Conservation (phyloP, 345 rosid species). For the Anacardium occidentale region DNA sequence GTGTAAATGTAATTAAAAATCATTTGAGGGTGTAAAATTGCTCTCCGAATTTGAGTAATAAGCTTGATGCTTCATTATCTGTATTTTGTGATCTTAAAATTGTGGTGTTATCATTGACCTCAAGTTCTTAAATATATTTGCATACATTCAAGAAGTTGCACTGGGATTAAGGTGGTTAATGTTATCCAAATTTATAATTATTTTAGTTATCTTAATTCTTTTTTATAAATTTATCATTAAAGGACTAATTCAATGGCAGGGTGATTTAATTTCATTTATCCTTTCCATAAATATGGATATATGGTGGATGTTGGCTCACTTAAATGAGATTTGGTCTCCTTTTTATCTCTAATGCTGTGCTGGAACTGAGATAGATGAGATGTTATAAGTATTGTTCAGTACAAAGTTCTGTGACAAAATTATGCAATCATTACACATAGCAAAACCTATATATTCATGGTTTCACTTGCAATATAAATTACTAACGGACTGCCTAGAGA, state of each 20-base stretch:
- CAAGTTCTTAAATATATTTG: not conserved
- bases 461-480: not conserved
- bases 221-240: not conserved
- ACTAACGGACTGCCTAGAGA: not conserved
- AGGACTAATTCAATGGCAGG: not conserved
- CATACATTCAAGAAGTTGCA: not conserved
- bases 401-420: not conserved
- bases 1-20: not conserved
- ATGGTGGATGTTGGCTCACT: no score
- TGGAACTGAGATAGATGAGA: not conserved
- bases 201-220: not conserved
- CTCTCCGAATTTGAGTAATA: not conserved
- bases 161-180: not conserved
- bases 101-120: not conserved
- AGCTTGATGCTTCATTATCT: slow-evolving; percentile 5
- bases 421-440: not conserved
- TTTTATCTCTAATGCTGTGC: not conserved
- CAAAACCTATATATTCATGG: not conserved
- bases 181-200: not conserved
- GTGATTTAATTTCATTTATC: not conserved
- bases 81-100: not conserved
- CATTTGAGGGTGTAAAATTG: not conserved
- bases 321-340: not conserved
- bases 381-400: not conserved
- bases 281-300: not conserved